Evolutionary conservation across 305 asterid genomes (phyloP), one percentile per base, ranked within the genome.

Genomic region (Nicotiana rustica): DNA sequence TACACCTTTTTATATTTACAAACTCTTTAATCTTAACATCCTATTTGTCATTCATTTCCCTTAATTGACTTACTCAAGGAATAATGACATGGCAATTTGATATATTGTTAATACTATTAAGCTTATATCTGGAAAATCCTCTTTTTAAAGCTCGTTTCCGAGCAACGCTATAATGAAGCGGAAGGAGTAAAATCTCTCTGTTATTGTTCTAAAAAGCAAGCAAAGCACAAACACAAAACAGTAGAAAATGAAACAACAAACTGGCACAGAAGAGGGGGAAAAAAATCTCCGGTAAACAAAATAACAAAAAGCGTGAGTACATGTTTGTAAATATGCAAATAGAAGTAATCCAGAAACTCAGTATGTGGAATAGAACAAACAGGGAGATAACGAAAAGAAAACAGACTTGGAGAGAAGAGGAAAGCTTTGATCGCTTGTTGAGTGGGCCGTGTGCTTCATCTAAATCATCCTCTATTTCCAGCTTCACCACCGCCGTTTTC

Each of bases 381-480:
- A 17, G 18, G 56, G 44, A 36, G 59, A 1, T 7, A 64, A 66
- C 38, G 66, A 44, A 31, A 44, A 36, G 19, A 55, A 4, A 47
- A 47, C 77, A 13, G 12, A 88, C 91, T 33, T 81, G 85, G 49
- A 84, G 21, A 59, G 80, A 70, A 82, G 80, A 31, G 3, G 81
- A 65, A 80, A 84, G 82, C 82, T 90, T 95, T 83, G 89, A 86
- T 75, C 99, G 97, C 84, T 95, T 95, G 65, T 84, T 84, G 66
- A 91, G 86, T 31, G 94, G 97, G 18, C 88, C 91, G 61, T 91
- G 87, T 85, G 91, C 93, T 61, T 93, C 99, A 78, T 94, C 97
- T 81, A 91, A 70, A 17, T 88, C 73, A 85, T 95, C 97, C 70
- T 92, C 98, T 38, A 87, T 80, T 84, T 94, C 98, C 89, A 88